Percentiles rank a stretch among this genome's conserved stretches.
Evolutionary conservation across 2,329 filamentous ascomycete species (phyloP).

Genomic region (Didymosphaeria variabile): DNA sequence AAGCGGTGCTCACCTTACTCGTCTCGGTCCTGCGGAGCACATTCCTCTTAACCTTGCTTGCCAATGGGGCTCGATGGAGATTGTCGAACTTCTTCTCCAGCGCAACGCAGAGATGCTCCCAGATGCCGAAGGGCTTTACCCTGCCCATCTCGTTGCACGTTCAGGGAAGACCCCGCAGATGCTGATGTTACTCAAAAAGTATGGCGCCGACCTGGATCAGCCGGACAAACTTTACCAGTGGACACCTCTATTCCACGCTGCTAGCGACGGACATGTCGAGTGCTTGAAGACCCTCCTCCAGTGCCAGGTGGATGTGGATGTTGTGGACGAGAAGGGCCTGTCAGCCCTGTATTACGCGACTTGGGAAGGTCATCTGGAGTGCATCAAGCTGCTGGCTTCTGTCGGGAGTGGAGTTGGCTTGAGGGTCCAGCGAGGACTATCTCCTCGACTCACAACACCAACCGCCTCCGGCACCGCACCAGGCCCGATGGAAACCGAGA

Average conservation of each 20-base stretch:
- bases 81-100: slow-evolving; percentile 84
- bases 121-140: slow-evolving; percentile 94
- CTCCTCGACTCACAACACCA: slow-evolving; percentile 54
- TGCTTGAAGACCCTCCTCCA: slow-evolving; percentile 85
- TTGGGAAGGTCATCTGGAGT: slow-evolving; percentile 95
- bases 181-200: slow-evolving; percentile 80
- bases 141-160: slow-evolving; percentile 94
- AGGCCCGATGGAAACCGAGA: slow-evolving; percentile 64
- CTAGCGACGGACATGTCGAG: slow-evolving; percentile 92
- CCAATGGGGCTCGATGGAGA: slow-evolving; percentile 86
- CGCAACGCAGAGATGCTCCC: slow-evolving; percentile 84
- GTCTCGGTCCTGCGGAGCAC: slow-evolving; percentile 85
- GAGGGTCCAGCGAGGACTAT: slow-evolving; percentile 44
- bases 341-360: slow-evolving; percentile 98
- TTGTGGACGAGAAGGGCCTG: slow-evolving; percentile 89
- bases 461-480: slow-evolving; percentile 48
- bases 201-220: slow-evolving; percentile 90
- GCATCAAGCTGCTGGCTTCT: slow-evolving; percentile 85
- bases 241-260: slow-evolving; percentile 95
- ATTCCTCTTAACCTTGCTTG: slow-evolving; percentile 95
- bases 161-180: slow-evolving; percentile 84
- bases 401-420: slow-evolving; percentile 48
- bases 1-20: slow-evolving; percentile 84
- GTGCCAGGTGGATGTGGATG: slow-evolving; percentile 78
- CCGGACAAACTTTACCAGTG: slow-evolving; percentile 96